A percentile compares a stretch with the other conserved stretches of the same genome.
Conservation (phyloP, 352 stramenopile genomes). For the Sclerospora graminicola region DNA sequence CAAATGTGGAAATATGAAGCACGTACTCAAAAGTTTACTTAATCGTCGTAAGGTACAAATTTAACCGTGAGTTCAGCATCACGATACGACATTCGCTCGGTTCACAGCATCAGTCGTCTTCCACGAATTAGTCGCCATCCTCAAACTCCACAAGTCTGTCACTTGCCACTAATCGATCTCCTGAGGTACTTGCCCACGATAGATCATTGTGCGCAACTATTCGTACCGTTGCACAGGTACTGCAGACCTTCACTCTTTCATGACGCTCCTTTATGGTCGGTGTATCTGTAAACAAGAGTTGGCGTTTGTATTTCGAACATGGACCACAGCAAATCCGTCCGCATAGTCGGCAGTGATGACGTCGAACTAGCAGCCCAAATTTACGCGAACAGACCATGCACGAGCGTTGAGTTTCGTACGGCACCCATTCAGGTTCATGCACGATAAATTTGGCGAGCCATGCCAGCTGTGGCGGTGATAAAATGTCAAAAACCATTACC, state of each 20-base stretch:
- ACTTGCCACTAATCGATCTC: slow-evolving; percentile 43
- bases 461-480: slow-evolving; percentile 55
- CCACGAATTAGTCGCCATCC: no score
- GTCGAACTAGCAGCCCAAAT: slow-evolving; percentile 60
- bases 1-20: no score
- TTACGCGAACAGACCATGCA: slow-evolving; percentile 69
- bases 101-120: no score
- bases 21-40: no score
- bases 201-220: slow-evolving; percentile 37
- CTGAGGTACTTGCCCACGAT: slow-evolving; percentile 37
- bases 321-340: slow-evolving; percentile 71
- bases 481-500: slow-evolving; percentile 61
- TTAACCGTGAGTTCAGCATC: no score
- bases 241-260: slow-evolving; percentile 58
- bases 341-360: slow-evolving; percentile 76
- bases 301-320: slow-evolving; percentile 72
- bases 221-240: slow-evolving; percentile 59
- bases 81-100: no score
- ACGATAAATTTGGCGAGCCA: slow-evolving; percentile 74
- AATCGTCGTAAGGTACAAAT: no score
- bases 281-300: slow-evolving; percentile 44
- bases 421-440: slow-evolving; percentile 63
- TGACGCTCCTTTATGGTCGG: slow-evolving; percentile 26
- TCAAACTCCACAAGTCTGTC: slow-evolving; percentile 38
- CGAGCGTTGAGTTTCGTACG: slow-evolving; percentile 41